Percentiles rank a stretch among this genome's conserved stretches.
Evolutionary conservation across 805 yeast species (phyloP).

Genomic region (Lipomyces orientalis): DNA sequence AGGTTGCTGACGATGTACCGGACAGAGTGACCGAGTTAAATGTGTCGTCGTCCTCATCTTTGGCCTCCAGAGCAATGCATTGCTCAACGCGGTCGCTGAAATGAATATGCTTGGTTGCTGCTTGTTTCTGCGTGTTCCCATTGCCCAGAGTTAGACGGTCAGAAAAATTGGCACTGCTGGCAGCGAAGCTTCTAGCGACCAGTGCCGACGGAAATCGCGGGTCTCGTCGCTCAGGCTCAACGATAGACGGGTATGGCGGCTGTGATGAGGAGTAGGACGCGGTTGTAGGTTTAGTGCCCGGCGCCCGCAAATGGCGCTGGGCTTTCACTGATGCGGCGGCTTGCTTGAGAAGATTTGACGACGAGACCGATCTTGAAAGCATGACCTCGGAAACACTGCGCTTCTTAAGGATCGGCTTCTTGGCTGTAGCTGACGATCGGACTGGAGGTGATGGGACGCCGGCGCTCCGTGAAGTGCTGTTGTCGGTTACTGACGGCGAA

Average conservation of each 20-base stretch:
- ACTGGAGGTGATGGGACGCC: conserved; percentile 28
- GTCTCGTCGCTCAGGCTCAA: conserved; percentile 20
- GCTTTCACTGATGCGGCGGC: conserved; percentile 36
- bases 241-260: conserved; percentile 2
- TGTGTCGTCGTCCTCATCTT: conserved; percentile 40
- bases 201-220: conserved; percentile 31
- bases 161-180: conserved; percentile 30
- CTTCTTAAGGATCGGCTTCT: conserved; percentile 88
- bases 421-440: conserved; percentile 32
- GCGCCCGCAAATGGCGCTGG: conserved; percentile 34
- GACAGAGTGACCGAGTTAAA: conserved; percentile 10
- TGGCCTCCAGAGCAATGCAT: conserved; percentile 73
- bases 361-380: conserved; percentile 48
- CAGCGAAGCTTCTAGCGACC: conserved; percentile 29
- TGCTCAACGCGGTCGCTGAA: conserved; percentile 95
- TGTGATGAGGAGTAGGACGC: conserved; percentile 24
- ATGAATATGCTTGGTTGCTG: conserved; percentile 68
- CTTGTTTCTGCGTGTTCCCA: conserved; percentile 9
- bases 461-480: conserved; percentile 9
- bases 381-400: conserved; percentile 83
- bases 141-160: conserved; percentile 25
- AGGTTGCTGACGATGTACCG: conserved; percentile 10
- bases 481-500: conserved; percentile 11
- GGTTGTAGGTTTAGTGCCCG: conserved; percentile 34
- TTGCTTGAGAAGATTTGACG: conserved; percentile 35